These are phyloP conservation scores for Entrophospora sp. DNA, from an alignment of 192 early-diverging fungal species.

Conservation along the genomic window DNA sequence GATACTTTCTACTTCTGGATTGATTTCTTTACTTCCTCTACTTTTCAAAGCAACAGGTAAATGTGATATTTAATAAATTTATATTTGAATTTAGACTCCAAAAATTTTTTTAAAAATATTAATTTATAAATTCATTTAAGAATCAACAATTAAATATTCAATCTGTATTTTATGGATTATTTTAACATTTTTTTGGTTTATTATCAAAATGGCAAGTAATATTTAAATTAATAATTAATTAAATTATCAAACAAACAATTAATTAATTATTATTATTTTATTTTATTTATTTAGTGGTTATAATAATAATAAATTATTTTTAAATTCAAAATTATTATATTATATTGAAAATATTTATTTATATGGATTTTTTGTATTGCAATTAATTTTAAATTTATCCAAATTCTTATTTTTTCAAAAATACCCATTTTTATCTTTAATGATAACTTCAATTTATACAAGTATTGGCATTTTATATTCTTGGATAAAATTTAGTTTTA, in stretches of 20 bases:
- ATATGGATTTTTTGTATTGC: slow-evolving; percentile 40
- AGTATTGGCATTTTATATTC: slow-evolving; percentile 67
- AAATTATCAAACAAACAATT: background rate
- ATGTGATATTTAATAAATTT: background rate
- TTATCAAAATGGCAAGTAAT: background rate
- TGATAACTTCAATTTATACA: slow-evolving; percentile 70
- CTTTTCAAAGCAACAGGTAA: slow-evolving; percentile 59
- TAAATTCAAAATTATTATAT: slow-evolving; percentile 19
- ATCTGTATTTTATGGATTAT: slow-evolving; percentile 3
- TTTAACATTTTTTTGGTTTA: background rate
- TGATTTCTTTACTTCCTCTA: slow-evolving; percentile 61
- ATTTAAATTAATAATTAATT: background rate
- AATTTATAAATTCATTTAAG: background rate
- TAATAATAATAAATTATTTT: background rate
- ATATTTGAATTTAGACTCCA: background rate
- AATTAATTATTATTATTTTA: background rate
- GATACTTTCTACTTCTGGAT: slow-evolving; percentile 53
- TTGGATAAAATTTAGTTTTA: slow-evolving; percentile 43
- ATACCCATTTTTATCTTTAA: slow-evolving; percentile 73
- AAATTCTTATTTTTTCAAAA: slow-evolving; percentile 47
- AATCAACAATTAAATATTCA: background rate
- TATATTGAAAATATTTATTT: slow-evolving; percentile 49
- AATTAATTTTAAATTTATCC: too few species aligned
- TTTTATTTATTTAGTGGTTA: background rate
- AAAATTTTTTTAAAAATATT: background rate